A percentile compares a stretch with the other conserved stretches of the same genome.
phyloP scores from a whole-genome alignment of 495 filamentous ascomycete species.

The Staphylotrichum longicolle region DNA sequence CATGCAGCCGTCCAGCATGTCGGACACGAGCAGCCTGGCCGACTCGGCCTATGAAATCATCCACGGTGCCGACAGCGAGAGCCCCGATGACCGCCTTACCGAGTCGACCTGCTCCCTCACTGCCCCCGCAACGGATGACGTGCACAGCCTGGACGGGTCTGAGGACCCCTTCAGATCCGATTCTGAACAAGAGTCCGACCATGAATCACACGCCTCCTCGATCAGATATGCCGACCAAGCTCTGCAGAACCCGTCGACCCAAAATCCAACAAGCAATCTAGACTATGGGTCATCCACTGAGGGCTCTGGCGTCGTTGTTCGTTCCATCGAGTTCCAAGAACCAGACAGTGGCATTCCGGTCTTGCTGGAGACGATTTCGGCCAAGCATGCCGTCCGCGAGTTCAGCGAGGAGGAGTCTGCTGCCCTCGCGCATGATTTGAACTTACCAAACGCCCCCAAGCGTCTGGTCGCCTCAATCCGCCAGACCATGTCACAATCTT shows the following conservation, averaged over 20 bases:
- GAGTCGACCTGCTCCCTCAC: slow-evolving; percentile 55
- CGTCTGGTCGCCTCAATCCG: slow-evolving; percentile 58
- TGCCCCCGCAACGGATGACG: slow-evolving; percentile 47
- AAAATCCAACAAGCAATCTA: slow-evolving; percentile 34
- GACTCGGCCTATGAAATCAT: slow-evolving; percentile 61
- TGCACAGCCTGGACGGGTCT: slow-evolving; percentile 55
- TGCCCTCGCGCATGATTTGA: slow-evolving; percentile 44
- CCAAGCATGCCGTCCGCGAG: slow-evolving; percentile 62
- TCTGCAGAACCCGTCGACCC: slow-evolving; percentile 47
- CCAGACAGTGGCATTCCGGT: slow-evolving; percentile 47
- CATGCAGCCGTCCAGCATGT: slow-evolving; percentile 44
- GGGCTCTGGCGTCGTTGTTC: slow-evolving; percentile 29
- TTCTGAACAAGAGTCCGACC: slow-evolving; percentile 42
- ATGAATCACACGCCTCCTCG: slow-evolving; percentile 44
- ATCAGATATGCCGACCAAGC: slow-evolving; percentile 38
- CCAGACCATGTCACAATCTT: slow-evolving; percentile 67
- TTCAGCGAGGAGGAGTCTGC: slow-evolving; percentile 54
- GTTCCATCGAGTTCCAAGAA: slow-evolving; percentile 61
- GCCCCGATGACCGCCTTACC: slow-evolving; percentile 46
- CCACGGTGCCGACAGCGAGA: slow-evolving; percentile 43
- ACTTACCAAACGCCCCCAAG: slow-evolving; percentile 33
- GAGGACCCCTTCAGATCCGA: slow-evolving; percentile 44
- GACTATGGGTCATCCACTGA: slow-evolving; percentile 34
- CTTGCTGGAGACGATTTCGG: slow-evolving; percentile 54
- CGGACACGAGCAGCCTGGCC: slow-evolving; percentile 46